phyloP scores from a whole-genome alignment of 2,329 filamentous ascomycete genomes.

The Pestalotiopsis sp. region DNA sequence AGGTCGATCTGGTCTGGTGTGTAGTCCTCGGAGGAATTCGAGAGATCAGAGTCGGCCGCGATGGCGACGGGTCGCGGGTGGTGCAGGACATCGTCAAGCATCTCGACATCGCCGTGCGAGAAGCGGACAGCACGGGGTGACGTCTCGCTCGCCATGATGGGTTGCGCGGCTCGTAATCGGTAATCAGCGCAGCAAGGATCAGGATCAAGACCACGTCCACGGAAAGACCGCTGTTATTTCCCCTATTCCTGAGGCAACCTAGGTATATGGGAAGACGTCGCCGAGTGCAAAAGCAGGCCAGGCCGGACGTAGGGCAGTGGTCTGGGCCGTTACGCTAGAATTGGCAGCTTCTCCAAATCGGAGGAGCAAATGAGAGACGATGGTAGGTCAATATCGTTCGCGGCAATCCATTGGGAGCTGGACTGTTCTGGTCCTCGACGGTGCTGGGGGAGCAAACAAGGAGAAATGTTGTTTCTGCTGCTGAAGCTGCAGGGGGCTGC shows the following conservation, averaged over 20 bases:
- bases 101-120: conserved; percentile 48
- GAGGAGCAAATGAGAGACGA: not conserved
- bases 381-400: not conserved
- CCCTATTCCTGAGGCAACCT: not conserved
- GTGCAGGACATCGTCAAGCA: conserved; percentile 43
- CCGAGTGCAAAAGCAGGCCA: not conserved
- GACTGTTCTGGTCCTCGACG: not conserved
- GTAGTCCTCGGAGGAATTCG: conserved; percentile 46
- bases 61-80: conserved; percentile 36
- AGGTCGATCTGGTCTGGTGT: conserved; percentile 46
- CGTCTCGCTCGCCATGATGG: conserved; percentile 36
- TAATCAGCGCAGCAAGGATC: not conserved
- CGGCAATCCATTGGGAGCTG: not conserved
- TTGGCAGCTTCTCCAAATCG: not conserved
- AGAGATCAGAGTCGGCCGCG: conserved; percentile 48
- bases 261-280: not conserved
- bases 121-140: conserved; percentile 60
- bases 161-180: not conserved
- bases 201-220: not conserved
- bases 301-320: not conserved
- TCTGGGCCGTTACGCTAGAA: not conserved
- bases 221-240: not conserved
- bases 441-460: not conserved
- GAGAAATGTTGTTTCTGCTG: not conserved
- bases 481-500: no score